phyloP scores from a whole-genome alignment of 2,329 filamentous ascomycete genomes.

The Aureobasidium subglaciale region DNA sequence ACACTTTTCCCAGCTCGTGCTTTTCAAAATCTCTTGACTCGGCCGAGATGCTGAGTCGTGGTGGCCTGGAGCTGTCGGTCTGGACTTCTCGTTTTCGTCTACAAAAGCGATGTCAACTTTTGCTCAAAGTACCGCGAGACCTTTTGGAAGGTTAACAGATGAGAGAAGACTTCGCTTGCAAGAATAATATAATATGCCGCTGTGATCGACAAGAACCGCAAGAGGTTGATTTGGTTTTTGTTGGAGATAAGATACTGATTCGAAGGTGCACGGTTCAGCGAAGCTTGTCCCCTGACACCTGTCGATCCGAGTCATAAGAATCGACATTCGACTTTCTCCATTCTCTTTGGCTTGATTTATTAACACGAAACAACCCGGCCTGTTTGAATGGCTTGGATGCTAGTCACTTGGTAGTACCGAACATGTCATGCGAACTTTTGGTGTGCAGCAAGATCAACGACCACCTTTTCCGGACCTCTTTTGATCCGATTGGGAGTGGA shows the following conservation, averaged over 20 bases:
- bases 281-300: neutral
- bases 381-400: too few species aligned
- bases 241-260: too few species aligned
- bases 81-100: neutral
- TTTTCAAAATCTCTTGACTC: neutral
- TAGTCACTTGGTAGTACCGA: too few species aligned
- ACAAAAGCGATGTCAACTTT: too few species aligned
- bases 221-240: neutral
- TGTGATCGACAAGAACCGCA: neutral
- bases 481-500: neutral
- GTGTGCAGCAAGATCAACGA: neutral
- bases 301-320: neutral
- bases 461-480: neutral
- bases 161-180: neutral
- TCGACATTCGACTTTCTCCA: neutral
- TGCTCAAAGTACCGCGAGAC: neutral
- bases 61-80: too few species aligned
- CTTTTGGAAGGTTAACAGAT: neutral
- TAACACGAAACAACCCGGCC: too few species aligned
- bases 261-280: neutral
- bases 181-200: neutral
- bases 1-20: too few species aligned
- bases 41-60: neutral
- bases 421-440: too few species aligned
- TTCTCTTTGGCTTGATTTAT: neutral